Evolutionary conservation across 2,329 filamentous ascomycete genomes (phyloP), one percentile per base, ranked within the genome.

Genomic region (Trichoderma semiorbis): DNA sequence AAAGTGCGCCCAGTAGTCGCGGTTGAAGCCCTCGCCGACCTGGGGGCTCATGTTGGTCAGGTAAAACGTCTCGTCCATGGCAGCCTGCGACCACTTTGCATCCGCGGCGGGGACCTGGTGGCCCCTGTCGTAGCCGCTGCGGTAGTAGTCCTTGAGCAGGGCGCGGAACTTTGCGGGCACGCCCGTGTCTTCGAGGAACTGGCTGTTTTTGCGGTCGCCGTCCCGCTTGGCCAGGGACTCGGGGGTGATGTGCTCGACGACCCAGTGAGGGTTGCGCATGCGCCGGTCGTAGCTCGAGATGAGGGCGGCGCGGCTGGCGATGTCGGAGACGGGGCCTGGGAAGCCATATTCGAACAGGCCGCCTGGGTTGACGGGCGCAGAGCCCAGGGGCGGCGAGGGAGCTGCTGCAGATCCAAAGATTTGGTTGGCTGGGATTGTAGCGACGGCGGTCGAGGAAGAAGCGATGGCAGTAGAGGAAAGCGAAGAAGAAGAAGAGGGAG

Each of bases 1-100:
- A 76, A 99, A 95, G 81, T 99, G 96, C 47, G 96, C 93, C 96
- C 96, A 99, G 88, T 99, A 99, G 84, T 99, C 96, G 66, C 96
- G 89, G 84, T 99, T 99, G 87, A 99, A 99, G 72, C 96, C 96
- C 80, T 98, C 94, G 75, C 96, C 96, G 34, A 99, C 96, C 84
- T 99, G 96, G 36, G 96, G 96, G 79, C 95, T 97, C 95, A 99
- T 99, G 84, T 99, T 99, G 79, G 88, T 92, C 70, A 99, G 88
- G 78, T 90, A 91, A 79, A 99, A 99, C 3, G 96, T 99, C 72
- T 93, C 93, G 83, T 99, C 90, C 94, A 99, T 97, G 74, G 96
- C 95, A 43, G 88, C 82, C 83, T 99, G 96, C 74, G 91, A 93
- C 95, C 96, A 99, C 84, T 97, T 97, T 71, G 93, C 93, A 83